Conservation (phyloP, 1,284 basidiomycete genomes). For the Apiotrichum siamense region DNA sequence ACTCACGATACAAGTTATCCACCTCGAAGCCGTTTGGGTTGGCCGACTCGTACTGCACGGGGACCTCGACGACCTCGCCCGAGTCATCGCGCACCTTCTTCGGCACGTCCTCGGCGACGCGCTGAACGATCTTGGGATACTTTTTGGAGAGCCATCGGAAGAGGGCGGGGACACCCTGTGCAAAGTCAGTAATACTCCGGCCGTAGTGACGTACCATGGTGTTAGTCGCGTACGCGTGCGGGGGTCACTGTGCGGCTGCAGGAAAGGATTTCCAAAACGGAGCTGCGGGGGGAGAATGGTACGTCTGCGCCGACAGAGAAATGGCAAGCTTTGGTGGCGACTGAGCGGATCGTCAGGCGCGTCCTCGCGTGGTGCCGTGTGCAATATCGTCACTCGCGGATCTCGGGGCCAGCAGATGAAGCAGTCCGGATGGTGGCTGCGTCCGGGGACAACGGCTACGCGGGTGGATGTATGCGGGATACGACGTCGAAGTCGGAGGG, state of each 20-base stretch:
- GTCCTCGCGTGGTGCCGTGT: too few relatives aligned
- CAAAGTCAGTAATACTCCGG: neutral
- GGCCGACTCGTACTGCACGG: slow-evolving; percentile 70
- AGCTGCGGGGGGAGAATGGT: too few relatives aligned
- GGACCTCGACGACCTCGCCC: slow-evolving; percentile 66
- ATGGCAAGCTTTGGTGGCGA: neutral
- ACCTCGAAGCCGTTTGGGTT: slow-evolving; percentile 98
- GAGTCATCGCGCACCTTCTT: slow-evolving; percentile 55
- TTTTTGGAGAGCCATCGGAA: slow-evolving; percentile 92
- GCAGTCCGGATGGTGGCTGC: too few relatives aligned
- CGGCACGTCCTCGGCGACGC: slow-evolving; percentile 78
- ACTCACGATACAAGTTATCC: slow-evolving; percentile 87
- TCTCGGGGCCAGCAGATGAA: too few relatives aligned
- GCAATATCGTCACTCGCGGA: too few relatives aligned
- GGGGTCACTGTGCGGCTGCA: too few relatives aligned
- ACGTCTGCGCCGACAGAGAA: too few relatives aligned
- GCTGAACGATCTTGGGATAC: slow-evolving; percentile 85
- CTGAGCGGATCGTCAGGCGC: too few relatives aligned
- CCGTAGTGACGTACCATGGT: slow-evolving; percentile 11
- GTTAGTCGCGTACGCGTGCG: neutral
- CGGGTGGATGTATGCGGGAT: too few relatives aligned
- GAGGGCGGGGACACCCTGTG: slow-evolving; percentile 79
- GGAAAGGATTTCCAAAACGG: too few relatives aligned
- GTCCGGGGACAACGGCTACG: too few relatives aligned
- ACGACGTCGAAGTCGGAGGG: too few relatives aligned